Base-by-base conservation (phyloP, 345 rosid species). In the Euphorbia pulcherrima region DNA sequence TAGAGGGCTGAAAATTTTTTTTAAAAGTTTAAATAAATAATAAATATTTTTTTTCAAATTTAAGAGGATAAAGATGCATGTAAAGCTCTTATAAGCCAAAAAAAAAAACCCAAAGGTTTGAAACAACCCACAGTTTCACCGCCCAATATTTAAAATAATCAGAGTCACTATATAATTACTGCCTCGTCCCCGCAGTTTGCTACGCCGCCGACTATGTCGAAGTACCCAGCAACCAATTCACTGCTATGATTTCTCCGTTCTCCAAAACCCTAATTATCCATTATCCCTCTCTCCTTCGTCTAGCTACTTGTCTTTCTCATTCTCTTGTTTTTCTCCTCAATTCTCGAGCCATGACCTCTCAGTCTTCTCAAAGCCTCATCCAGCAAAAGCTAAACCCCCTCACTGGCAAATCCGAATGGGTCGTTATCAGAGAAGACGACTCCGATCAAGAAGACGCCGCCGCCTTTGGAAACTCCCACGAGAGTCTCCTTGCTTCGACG, bases 341-440 rank as follows among this genome's bases (percentile, higher is more conserved):
- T 17, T 30, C 60, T 62, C 80, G 83, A 54, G 27, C 67, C 72
- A 88, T 88, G 92, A 76, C 75, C 69, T 78, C 84, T 50, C 72
- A 66, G 40, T 74, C 87, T 11, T 50, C 79, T 40, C 87, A 71
- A 48, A 77, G 78, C 41, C n/a, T 83, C 47, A 81, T 88, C 84
- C 90, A 85, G 75, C 87, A 85, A 70, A 88, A 75, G 61, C 68
- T 78, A 64, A 78, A 88, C 70, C 85, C 90, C 3, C 82, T 85
- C 73, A 81, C 90, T 46, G 92, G 92, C 9, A 77, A 82, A 65
- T 82, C 88, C 28, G 90, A 85, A 61, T 88, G 92, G 90, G 69
- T 88, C 63, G 72, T 88, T 82, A 81, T 85, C 72, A 79, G 80
- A 37, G 85, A 88, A 20, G 68, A 59, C 18, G 84, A 77, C 47